Percentiles rank a stretch among this genome's conserved stretches.
Evolutionary conservation across 2,329 filamentous ascomycete species (phyloP).

Genomic region (Phyllosticta citribraziliensis): DNA sequence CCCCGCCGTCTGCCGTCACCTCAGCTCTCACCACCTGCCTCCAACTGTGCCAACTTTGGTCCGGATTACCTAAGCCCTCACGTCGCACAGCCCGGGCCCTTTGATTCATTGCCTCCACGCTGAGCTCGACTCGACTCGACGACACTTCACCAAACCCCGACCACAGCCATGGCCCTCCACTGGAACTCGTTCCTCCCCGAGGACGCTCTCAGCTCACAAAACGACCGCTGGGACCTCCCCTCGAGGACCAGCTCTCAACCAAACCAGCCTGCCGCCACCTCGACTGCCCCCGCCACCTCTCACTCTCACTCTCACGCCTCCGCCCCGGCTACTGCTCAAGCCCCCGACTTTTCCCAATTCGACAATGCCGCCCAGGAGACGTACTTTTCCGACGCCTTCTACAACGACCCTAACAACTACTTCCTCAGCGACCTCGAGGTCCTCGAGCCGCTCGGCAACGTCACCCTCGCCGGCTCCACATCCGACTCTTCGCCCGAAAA

Average conservation of each 20-base stretch:
- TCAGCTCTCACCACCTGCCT: slow-evolving; percentile 5
- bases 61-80: slow-evolving; percentile 9
- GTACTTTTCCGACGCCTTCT: slow-evolving; percentile 26
- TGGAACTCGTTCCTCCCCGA: slow-evolving; percentile 28
- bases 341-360: slow-evolving; percentile 24
- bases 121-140: not conserved
- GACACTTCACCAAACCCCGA: not conserved
- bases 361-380: slow-evolving; percentile 23
- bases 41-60: not conserved
- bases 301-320: not conserved
- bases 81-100: slow-evolving; percentile 1
- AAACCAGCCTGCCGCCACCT: not conserved
- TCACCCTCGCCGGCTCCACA: slow-evolving; percentile 22
- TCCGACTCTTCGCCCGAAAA: slow-evolving; percentile 31
- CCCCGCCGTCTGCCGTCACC: not conserved
- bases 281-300: not conserved
- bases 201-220: slow-evolving; percentile 26
- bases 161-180: slow-evolving; percentile 28
- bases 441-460: slow-evolving; percentile 26
- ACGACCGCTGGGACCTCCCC: slow-evolving; percentile 25
- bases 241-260: not conserved
- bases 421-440: slow-evolving; percentile 30
- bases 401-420: slow-evolving; percentile 30
- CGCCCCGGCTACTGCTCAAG: not conserved
- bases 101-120: not conserved